These are phyloP conservation scores for Saussurea involucrata DNA, from an alignment of 129 eudicot genomes.

Conservation along the genomic window DNA sequence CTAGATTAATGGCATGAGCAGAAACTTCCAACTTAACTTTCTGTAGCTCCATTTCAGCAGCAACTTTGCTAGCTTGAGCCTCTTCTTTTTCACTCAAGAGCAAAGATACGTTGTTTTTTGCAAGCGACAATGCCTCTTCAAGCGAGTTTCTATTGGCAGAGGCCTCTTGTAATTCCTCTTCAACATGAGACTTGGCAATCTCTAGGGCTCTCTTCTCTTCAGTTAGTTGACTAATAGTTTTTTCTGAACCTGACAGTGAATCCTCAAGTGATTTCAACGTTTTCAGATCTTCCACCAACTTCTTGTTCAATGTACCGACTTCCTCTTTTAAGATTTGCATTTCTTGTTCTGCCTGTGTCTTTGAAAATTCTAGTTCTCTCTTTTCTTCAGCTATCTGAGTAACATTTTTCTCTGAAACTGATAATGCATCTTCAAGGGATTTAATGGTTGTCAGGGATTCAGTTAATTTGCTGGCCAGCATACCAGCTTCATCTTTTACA, in stretches of 20 bases:
- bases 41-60: slow-evolving; percentile 55
- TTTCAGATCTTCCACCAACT: slow-evolving; percentile 40
- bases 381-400: slow-evolving; percentile 57
- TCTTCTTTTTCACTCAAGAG: slow-evolving; percentile 64
- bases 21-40: slow-evolving; percentile 57
- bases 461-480: slow-evolving; percentile 42
- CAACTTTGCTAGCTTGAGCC: slow-evolving; percentile 49
- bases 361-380: slow-evolving; percentile 53
- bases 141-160: slow-evolving; percentile 32
- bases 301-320: slow-evolving; percentile 31
- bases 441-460: slow-evolving; percentile 39
- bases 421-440: slow-evolving; percentile 58
- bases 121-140: slow-evolving; percentile 53
- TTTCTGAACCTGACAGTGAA: slow-evolving; percentile 51
- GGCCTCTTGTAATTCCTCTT: slow-evolving; percentile 49
- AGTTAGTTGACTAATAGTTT: slow-evolving; percentile 36
- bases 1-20: slow-evolving; percentile 40
- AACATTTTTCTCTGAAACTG: slow-evolving; percentile 39
- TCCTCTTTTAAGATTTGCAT: slow-evolving; percentile 46
- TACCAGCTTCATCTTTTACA: slow-evolving; percentile 39
- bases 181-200: slow-evolving; percentile 37
- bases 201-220: slow-evolving; percentile 64
- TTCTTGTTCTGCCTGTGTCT: slow-evolving; percentile 49
- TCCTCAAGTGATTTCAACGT: slow-evolving; percentile 51
- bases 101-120: slow-evolving; percentile 53